Conservation (phyloP, 2,329 filamentous ascomycete species). For the Aphanoascus verrucosus region DNA sequence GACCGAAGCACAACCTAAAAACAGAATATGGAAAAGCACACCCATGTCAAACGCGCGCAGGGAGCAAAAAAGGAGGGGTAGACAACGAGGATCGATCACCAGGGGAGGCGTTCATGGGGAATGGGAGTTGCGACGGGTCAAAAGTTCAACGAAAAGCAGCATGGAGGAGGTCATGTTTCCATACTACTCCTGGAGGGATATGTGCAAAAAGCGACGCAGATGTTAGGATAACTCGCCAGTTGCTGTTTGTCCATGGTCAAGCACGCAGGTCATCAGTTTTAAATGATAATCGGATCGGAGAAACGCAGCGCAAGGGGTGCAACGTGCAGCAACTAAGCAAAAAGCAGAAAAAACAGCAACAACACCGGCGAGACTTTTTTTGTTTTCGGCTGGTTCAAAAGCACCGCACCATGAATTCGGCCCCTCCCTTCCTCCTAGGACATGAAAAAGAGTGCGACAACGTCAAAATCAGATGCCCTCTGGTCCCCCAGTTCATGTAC, state of each 20-base stretch:
- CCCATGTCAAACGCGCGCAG: not conserved
- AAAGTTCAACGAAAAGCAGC: not conserved
- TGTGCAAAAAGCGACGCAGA: not conserved
- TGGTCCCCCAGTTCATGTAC: slow-evolving; percentile 10
- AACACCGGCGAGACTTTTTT: slow-evolving; percentile 7
- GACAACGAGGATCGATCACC: not conserved
- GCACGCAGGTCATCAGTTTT: not conserved
- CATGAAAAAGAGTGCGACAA: slow-evolving; percentile 5
- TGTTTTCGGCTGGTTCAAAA: not conserved
- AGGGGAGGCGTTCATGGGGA: too few species aligned
- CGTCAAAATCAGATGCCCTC: slow-evolving; percentile 8
- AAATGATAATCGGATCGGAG: not conserved
- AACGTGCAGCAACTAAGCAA: not conserved
- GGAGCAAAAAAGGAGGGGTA: not conserved
- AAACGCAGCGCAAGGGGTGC: not conserved
- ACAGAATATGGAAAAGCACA: not conserved
- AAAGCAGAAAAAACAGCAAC: not conserved
- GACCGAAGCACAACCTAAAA: slow-evolving; percentile 1
- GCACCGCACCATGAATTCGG: not conserved
- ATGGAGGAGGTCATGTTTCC: not conserved
- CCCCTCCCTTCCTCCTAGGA: slow-evolving; percentile 5
- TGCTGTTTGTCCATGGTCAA: not conserved
- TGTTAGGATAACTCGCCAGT: not conserved
- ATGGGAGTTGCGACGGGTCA: not conserved
- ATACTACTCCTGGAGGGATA: not conserved